phyloP scores from a whole-genome alignment of 208 protist species.

The Strigomonas oncopelti region DNA sequence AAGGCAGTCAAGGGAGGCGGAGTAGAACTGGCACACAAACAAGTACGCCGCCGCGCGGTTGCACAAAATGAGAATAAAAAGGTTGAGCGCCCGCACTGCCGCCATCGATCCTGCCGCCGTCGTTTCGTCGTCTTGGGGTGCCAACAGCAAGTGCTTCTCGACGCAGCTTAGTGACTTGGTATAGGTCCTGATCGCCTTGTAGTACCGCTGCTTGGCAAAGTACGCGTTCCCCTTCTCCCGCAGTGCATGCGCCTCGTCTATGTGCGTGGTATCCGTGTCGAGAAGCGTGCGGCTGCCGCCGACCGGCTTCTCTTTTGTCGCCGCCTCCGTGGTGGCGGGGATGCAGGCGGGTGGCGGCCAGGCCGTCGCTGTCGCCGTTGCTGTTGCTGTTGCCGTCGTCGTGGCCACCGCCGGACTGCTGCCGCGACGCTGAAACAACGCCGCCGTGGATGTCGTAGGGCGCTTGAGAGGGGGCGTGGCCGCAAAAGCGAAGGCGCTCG shows the following conservation, averaged over 20 bases:
- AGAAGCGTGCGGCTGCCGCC: neutral
- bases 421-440: neutral
- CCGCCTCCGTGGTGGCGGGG: too few species aligned
- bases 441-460: too few species aligned
- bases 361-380: too few species aligned
- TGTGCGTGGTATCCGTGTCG: neutral
- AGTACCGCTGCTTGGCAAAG: slow-evolving; percentile 49
- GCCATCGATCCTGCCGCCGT: slow-evolving; percentile 21
- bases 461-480: too few species aligned
- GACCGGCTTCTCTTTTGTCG: neutral
- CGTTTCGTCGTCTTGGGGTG: too few species aligned
- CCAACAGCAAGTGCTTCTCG: too few species aligned
- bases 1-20: slow-evolving; percentile 65
- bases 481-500: neutral
- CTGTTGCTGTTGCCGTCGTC: too few species aligned
- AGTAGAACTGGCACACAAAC: slow-evolving; percentile 47
- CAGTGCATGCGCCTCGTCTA: slow-evolving; percentile 15
- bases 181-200: slow-evolving; percentile 53
- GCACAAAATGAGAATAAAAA: slow-evolving; percentile 30
- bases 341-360: too few species aligned
- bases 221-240: slow-evolving; percentile 62
- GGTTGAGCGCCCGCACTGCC: slow-evolving; percentile 23
- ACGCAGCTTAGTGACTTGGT: slow-evolving; percentile 45
- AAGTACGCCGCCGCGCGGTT: slow-evolving; percentile 80
- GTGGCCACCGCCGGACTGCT: neutral